Base-by-base conservation (phyloP, 768 basidiomycete genomes). In the Grammothele lineata region DNA sequence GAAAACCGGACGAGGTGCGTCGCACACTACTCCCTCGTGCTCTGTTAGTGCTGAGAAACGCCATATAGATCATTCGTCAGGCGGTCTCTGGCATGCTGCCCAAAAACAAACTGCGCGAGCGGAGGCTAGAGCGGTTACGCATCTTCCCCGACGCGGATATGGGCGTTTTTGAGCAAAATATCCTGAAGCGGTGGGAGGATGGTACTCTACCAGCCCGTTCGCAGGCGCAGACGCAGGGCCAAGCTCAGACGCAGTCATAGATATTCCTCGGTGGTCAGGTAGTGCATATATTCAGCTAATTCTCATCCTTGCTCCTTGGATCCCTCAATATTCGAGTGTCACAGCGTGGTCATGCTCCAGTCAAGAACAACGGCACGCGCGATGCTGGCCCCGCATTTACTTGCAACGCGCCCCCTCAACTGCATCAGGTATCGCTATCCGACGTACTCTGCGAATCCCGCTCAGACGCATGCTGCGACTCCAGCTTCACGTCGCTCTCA, bases 51-150 rank as follows among this genome's bases (percentile, higher is more conserved):
- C 27, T 30, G 27, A 7, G n/a, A n/a, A n/a, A n/a, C n/a, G 10
- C n/a, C 14, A 1, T 18, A 14, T 62, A 99, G 96, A 90, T 98
- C 57, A 92, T 99, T 48, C 83, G 92, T 11, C 81, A 91, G 55
- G 96, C 96, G 3, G 96, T 99, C 4, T 88, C 95, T 10, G 92
- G 95, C 58, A 99, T 99, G 96, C 74, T 99, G 45, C 96, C 95
- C 26, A 99, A 98, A 70, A 99, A 99, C 74, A 94, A 87, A 54
- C 81, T 96, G 51, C 81, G 96, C 21, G 89, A 95, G 38, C 76
- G 89, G 37, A 78, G 96, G 27, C 67, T 99, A 40, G 91, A 89
- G 48, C 74, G 96, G 45, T 73, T 99, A 40, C 85, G 88, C 51
- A 87, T 98, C 54, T 98, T 94, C 60, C 80, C 88, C 33, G 87